Conservation (phyloP, 2,329 filamentous ascomycete genomes). For the Colletotrichum sp. region DNA sequence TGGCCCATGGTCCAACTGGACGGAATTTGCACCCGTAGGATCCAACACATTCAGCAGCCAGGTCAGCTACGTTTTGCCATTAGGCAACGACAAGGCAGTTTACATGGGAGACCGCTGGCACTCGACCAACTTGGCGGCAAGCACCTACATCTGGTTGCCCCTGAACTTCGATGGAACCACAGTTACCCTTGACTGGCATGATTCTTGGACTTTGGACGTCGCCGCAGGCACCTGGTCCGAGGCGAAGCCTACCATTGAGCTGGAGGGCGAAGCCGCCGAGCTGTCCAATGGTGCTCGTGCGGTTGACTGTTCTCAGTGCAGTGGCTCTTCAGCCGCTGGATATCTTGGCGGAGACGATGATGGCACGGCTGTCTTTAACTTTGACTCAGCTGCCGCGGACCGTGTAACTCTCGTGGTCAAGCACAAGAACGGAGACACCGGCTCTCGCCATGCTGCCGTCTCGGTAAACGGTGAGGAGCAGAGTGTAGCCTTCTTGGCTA, state of each 20-base stretch:
- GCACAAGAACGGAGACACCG: constrained; percentile 60
- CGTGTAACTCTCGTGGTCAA: constrained; percentile 59
- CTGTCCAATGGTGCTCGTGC: constrained; percentile 50
- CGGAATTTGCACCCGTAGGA: constrained; percentile 61
- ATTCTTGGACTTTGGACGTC: constrained; percentile 59
- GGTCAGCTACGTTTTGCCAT: constrained; percentile 61
- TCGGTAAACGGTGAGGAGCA: constrained; percentile 59
- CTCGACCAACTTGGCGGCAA: constrained; percentile 60
- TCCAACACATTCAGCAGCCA: constrained; percentile 65
- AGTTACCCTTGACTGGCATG: constrained; percentile 55
- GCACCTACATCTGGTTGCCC: constrained; percentile 71
- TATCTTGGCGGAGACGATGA: constrained; percentile 57
- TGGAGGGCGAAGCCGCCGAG: constrained; percentile 56
- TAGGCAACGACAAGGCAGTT: constrained; percentile 45
- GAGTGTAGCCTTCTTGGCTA: constrained; percentile 60
- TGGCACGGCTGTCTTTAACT: constrained; percentile 53
- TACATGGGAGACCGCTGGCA: constrained; percentile 75
- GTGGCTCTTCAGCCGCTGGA: constrained; percentile 52
- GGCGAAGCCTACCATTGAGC: constrained; percentile 48
- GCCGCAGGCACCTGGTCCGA: constrained; percentile 46
- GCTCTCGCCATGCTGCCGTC: constrained; percentile 57
- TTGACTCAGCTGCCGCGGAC: constrained; percentile 48
- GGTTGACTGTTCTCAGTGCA: constrained; percentile 57
- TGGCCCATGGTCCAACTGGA: constrained; percentile 67
- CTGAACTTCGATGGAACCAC: constrained; percentile 57